Evolutionary conservation across 2,329 filamentous ascomycete genomes (phyloP).

Genomic region (Alternaria alternata): DNA sequence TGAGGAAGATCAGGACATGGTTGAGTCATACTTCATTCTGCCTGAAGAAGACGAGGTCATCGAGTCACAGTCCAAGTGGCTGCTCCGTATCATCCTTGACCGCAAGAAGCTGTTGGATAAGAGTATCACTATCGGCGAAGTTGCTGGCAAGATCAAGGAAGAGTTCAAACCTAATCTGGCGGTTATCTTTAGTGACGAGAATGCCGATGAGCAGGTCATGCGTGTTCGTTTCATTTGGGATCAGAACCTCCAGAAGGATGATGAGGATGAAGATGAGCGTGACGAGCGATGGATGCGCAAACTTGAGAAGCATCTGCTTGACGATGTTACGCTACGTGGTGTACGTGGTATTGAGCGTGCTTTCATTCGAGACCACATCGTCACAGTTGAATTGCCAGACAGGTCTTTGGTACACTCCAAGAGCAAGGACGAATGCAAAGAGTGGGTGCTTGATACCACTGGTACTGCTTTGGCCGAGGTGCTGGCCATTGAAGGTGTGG

Average conservation of each 20-base stretch:
- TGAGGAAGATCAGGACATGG: slow-evolving; percentile 87
- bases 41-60: slow-evolving; percentile 74
- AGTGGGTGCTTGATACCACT: slow-evolving; percentile 96
- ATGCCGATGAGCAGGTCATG: slow-evolving; percentile 93
- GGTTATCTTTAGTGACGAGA: slow-evolving; percentile 97
- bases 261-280: slow-evolving; percentile 79
- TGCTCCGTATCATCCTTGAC: slow-evolving; percentile 91
- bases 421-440: slow-evolving; percentile 77
- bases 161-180: slow-evolving; percentile 79
- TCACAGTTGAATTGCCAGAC: slow-evolving; percentile 68
- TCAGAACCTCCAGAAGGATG: slow-evolving; percentile 65
- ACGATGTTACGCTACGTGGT: slow-evolving; percentile 89
- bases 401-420: slow-evolving; percentile 79
- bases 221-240: slow-evolving; percentile 83
- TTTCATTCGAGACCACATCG: slow-evolving; percentile 74
- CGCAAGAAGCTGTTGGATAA: slow-evolving; percentile 96
- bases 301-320: slow-evolving; percentile 88
- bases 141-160: slow-evolving; percentile 87
- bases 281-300: slow-evolving; percentile 81
- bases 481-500: slow-evolving; percentile 85
- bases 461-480: slow-evolving; percentile 88
- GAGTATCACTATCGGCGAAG: slow-evolving; percentile 88
- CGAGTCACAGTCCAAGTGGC: slow-evolving; percentile 84
- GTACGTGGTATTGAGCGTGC: slow-evolving; percentile 88
- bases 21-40: slow-evolving; percentile 96